Conservation (phyloP, 768 basidiomycete genomes). For the Hygrophorus russula region DNA sequence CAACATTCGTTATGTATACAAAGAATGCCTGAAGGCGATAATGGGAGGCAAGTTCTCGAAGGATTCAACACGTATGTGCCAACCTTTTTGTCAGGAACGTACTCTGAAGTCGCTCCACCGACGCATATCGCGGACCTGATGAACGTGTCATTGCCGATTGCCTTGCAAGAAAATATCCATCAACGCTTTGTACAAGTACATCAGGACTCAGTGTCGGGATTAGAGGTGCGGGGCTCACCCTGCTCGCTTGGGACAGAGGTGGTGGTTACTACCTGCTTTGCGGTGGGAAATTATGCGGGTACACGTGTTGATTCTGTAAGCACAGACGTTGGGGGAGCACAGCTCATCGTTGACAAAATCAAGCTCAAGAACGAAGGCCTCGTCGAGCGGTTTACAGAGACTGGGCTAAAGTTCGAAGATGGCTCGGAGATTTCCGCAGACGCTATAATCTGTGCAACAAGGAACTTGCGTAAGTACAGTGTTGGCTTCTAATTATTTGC, state of each 20-base stretch:
- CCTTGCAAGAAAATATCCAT: constrained; percentile 15
- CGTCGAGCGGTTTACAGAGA: constrained; percentile 32
- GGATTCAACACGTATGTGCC: neutral
- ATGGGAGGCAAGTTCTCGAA: constrained; percentile 13
- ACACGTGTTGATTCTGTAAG: neutral
- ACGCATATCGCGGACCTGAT: constrained; percentile 40
- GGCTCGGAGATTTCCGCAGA: constrained; percentile 38
- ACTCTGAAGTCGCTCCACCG: constrained; percentile 37
- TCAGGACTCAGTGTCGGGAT: constrained; percentile 26
- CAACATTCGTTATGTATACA: constrained; percentile 45
- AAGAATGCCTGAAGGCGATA: constrained; percentile 24
- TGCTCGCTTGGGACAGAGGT: constrained; percentile 19
- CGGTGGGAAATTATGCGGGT: neutral
- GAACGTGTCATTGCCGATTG: constrained; percentile 33
- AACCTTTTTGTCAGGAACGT: constrained; percentile 18
- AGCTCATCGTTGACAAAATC: constrained; percentile 56
- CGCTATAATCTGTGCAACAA: constrained; percentile 50
- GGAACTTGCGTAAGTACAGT: constrained; percentile 20
- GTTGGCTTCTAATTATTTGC: neutral
- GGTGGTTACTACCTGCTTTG: constrained; percentile 33
- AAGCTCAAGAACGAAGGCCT: constrained; percentile 54
- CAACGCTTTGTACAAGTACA: constrained; percentile 13
- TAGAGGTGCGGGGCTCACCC: constrained; percentile 24
- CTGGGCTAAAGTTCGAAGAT: constrained; percentile 36
- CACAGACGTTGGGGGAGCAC: constrained; percentile 46